Evolutionary conservation across 2,329 filamentous ascomycete species (phyloP), one percentile per base, ranked within the genome.

Genomic region (Monosporascus ibericus): DNA sequence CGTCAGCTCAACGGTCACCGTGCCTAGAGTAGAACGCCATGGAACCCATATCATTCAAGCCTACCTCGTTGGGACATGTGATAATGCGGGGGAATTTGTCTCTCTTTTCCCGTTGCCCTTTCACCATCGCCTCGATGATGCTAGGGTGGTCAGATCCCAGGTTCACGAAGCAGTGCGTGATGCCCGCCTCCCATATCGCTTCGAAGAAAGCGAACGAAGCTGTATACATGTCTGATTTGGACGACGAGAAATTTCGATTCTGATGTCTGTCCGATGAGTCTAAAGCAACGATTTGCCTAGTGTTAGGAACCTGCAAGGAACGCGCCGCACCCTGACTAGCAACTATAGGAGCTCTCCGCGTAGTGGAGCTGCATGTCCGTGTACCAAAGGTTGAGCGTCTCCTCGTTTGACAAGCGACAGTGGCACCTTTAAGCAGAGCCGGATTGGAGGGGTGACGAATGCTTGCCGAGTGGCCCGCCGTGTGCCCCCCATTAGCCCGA

Each of bases 51-150:
- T 30, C 6, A 25, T 15, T 30, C 36, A 20, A 17, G 52, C 61
- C 22, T 73, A 87, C 86, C 78, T 92, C 88, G 58, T 90, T 90
- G 0, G 88, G 88, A 64, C 87, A 91, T 24, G 88, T 92, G 52
- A 92, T 86, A 55, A 91, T 87, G 51, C 76, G 79, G 2, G 87
- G 87, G 54, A 90, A 90, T 18, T 79, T 74, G 37, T 74, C 80
- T 49, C 76, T 76, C 57, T 78, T 81, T 63, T 88, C 85, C 52
- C 81, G 81, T 62, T 88, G 84, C 20, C 86, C 87, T 64, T 88
- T 88, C 57, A 89, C 84, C 69, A 92, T 90, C 11, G 88, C 88
- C 69, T 92, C 88, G 37, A 92, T 83, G 64, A 92, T 88, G 44
- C 83, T 85, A 2, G 88, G 88, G 63, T 92, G 85, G 60, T 87